These are phyloP conservation scores for Colletotrichum sp. DNA, from an alignment of 2,329 filamentous ascomycete genomes.

Conservation along the genomic window DNA sequence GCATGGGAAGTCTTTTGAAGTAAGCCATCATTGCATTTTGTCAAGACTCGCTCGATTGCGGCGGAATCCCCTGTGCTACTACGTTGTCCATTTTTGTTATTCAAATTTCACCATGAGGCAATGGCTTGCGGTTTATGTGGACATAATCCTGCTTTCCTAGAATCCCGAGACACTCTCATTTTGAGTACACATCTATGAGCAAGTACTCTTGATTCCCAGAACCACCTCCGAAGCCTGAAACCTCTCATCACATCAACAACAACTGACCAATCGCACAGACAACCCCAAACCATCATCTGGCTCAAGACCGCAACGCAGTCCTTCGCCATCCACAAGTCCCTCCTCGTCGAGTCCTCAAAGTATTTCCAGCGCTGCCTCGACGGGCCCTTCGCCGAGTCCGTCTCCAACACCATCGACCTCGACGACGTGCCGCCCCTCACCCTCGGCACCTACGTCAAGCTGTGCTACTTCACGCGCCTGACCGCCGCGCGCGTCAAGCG, in stretches of 20 bases:
- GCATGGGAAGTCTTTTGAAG: not conserved
- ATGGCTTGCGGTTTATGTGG: not conserved
- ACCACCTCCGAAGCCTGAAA: not conserved
- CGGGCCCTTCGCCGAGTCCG: conserved; percentile 5
- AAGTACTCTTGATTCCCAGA: not conserved
- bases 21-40: not conserved
- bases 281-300: conserved; percentile 17
- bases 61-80: too few relatives aligned
- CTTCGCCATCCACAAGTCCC: conserved; percentile 14
- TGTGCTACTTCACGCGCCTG: conserved; percentile 17
- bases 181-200: not conserved
- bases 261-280: conserved; percentile 1
- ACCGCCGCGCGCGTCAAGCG: conserved; percentile 10
- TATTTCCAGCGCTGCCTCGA: conserved; percentile 18
- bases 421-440: conserved; percentile 2
- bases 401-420: conserved; percentile 12
- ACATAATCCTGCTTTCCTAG: not conserved
- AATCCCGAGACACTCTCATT: not conserved
- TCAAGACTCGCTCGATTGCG: too few relatives aligned
- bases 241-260: not conserved
- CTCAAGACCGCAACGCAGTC: conserved; percentile 4
- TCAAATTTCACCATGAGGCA: not conserved
- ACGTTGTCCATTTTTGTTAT: not conserved
- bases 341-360: conserved; percentile 15
- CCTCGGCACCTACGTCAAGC: conserved; percentile 16